phyloP scores from a whole-genome alignment of 805 yeast species.

The Myxozyma lipomycoides region DNA sequence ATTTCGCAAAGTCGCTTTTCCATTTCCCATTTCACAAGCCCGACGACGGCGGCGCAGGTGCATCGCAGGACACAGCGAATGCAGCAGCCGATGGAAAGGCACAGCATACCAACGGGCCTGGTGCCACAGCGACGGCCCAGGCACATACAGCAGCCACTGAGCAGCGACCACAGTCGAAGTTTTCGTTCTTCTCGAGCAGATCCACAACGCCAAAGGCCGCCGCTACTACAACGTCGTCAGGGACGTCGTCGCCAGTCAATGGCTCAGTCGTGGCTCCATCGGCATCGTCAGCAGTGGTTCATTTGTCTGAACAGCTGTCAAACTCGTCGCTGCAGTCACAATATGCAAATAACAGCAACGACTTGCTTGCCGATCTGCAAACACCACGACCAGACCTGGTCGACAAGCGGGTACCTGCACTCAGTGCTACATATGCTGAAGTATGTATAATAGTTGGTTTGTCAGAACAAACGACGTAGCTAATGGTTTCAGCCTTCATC shows the following conservation, averaged over 20 bases:
- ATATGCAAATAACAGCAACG: too few species aligned
- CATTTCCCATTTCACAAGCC: constrained; percentile 22
- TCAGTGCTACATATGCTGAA: constrained; percentile 11
- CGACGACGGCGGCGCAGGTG: neutral
- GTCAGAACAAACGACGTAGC: too few species aligned
- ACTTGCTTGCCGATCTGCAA: constrained; percentile 1
- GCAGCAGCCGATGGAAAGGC: neutral
- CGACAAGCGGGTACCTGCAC: constrained; percentile 22
- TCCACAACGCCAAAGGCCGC: constrained; percentile 13
- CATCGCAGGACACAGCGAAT: neutral
- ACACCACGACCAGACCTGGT: constrained; percentile 25
- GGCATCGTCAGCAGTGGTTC: neutral
- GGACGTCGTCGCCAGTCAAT: constrained; percentile 8
- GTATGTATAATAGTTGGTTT: neutral
- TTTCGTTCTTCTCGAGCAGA: constrained; percentile 16
- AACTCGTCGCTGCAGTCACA: constrained; percentile 1
- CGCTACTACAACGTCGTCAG: neutral
- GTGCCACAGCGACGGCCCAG: constrained; percentile 1
- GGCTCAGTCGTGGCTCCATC: neutral
- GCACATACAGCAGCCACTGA: constrained; percentile 4
- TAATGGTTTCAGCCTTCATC: neutral
- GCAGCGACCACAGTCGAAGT: constrained; percentile 5
- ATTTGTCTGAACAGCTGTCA: neutral
- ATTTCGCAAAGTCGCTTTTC: constrained; percentile 28
- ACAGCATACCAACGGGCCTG: neutral